Conservation (phyloP, 805 yeast genomes). For the Saccharomycopsis capsularis region DNA sequence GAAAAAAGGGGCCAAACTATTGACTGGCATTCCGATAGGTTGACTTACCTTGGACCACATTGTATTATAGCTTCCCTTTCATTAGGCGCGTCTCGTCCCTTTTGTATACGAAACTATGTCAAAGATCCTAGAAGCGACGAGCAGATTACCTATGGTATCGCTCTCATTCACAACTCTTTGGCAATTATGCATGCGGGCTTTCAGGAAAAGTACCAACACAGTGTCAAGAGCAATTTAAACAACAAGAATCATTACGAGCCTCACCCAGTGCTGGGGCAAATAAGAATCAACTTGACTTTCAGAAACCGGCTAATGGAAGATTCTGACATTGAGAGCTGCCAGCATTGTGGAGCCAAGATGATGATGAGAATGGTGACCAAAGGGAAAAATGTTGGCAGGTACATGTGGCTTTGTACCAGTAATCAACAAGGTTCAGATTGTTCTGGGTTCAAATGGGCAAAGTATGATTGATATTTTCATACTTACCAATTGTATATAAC, state of each 20-base stretch:
- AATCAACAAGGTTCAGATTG: slow-evolving; percentile 26
- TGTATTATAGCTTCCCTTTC: slow-evolving; percentile 61
- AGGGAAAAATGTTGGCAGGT: slow-evolving; percentile 44
- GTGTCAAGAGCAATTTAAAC: slow-evolving; percentile 40
- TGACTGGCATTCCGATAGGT: slow-evolving; percentile 72
- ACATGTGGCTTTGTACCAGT: slow-evolving; percentile 60
- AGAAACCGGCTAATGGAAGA: slow-evolving; percentile 43
- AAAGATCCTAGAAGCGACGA: slow-evolving; percentile 16
- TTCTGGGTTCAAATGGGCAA: slow-evolving; percentile 5
- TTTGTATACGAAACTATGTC: slow-evolving; percentile 42
- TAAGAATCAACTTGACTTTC: slow-evolving; percentile 60
- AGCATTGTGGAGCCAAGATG: slow-evolving; percentile 37
- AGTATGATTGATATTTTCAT: not conserved
- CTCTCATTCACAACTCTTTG: slow-evolving; percentile 59
- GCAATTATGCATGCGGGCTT: slow-evolving; percentile 72
- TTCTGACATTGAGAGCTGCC: slow-evolving; percentile 37
- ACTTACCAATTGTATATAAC: too few relatives aligned
- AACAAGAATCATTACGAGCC: slow-evolving; percentile 29
- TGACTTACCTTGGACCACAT: slow-evolving; percentile 67
- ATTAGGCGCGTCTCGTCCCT: slow-evolving; percentile 64
- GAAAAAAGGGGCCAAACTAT: slow-evolving; percentile 43
- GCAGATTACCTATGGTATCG: slow-evolving; percentile 33
- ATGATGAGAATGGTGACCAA: slow-evolving; percentile 49
- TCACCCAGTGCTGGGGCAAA: slow-evolving; percentile 43
- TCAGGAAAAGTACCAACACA: slow-evolving; percentile 69